These are phyloP conservation scores for Rhodotorula taiwanensis DNA, from an alignment of 768 basidiomycete genomes.

Conservation along the genomic window DNA sequence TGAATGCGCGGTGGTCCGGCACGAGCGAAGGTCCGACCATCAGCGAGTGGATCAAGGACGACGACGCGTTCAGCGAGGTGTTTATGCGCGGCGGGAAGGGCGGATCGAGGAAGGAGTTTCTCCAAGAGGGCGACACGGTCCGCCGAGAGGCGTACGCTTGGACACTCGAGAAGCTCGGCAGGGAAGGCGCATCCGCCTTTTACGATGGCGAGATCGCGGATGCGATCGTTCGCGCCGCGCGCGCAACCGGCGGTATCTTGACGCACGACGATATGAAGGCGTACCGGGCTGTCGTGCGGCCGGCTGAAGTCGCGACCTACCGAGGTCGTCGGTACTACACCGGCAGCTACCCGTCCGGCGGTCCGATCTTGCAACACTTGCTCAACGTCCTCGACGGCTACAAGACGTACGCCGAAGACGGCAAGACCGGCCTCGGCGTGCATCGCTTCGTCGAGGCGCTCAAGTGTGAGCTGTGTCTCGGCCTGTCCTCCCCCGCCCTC, in stretches of 20 bases:
- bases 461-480: constrained; percentile 59
- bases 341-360: constrained; percentile 71
- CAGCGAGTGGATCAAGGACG: constrained; percentile 53
- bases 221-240: constrained; percentile 64
- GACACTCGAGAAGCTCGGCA: constrained; percentile 67
- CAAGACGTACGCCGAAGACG: constrained; percentile 49
- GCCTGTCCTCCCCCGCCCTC: too few relatives aligned
- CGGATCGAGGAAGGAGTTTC: constrained; percentile 45
- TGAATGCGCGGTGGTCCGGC: constrained; percentile 52
- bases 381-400: constrained; percentile 84
- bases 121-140: constrained; percentile 69
- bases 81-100: constrained; percentile 57
- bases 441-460: constrained; percentile 78
- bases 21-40: constrained; percentile 16
- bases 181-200: constrained; percentile 70
- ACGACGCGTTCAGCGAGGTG: constrained; percentile 63
- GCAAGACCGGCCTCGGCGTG: constrained; percentile 57
- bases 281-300: constrained; percentile 63
- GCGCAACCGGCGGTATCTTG: constrained; percentile 69
- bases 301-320: constrained; percentile 71
- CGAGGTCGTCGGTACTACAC: constrained; percentile 74
- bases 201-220: constrained; percentile 75
- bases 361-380: constrained; percentile 82
- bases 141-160: constrained; percentile 65
- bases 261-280: constrained; percentile 63